These are phyloP conservation scores for Trichoderma sp. DNA, from an alignment of 2,329 filamentous ascomycete genomes.

Conservation along the genomic window DNA sequence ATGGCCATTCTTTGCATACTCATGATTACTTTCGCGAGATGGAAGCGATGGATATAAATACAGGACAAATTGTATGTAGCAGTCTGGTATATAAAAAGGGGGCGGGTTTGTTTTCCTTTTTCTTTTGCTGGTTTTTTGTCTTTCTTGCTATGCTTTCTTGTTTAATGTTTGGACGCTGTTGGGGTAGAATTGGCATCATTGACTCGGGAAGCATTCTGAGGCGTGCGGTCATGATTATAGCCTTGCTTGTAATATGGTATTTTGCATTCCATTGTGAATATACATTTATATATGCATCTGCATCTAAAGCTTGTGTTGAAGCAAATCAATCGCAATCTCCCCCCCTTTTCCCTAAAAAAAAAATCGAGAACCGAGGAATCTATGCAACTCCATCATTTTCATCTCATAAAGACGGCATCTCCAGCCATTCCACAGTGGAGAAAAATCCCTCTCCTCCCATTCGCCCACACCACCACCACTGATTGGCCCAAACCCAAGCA, in stretches of 20 bases:
- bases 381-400: too few species aligned
- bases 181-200: slow-evolving; percentile 11
- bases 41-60: slow-evolving; percentile 44
- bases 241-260: not conserved
- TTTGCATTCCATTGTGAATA: not conserved
- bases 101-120: not conserved
- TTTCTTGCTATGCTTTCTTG: not conserved
- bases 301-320: not conserved
- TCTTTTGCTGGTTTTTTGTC: not conserved
- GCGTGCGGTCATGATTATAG: slow-evolving; percentile 12
- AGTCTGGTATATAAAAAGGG: not conserved
- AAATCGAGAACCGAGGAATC: not conserved
- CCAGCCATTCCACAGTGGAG: not conserved
- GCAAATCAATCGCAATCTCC: not conserved
- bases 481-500: not conserved
- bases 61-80: not conserved
- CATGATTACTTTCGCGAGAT: slow-evolving; percentile 46
- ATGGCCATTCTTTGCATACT: slow-evolving; percentile 53
- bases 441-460: not conserved
- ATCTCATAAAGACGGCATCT: not conserved
- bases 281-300: not conserved
- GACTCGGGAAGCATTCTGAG: slow-evolving; percentile 16
- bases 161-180: not conserved
- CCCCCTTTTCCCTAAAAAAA: too few species aligned
- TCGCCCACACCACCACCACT: not conserved